Evolutionary conservation across 1,284 basidiomycete genomes (phyloP).

Genomic region (Ganoderma boninense): DNA sequence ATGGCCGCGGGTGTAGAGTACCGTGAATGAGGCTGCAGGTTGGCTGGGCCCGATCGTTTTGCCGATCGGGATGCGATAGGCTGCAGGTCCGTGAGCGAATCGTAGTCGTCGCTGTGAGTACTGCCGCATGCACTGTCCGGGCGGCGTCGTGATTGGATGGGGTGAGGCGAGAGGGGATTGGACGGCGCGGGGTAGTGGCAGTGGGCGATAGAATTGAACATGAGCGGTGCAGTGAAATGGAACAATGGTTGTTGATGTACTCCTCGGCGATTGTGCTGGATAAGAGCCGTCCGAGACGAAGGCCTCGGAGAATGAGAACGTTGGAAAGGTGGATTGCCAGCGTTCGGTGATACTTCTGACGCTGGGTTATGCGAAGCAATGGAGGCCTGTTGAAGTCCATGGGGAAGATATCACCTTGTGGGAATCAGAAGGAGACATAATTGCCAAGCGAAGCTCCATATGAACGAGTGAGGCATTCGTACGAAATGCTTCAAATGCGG

Average conservation of each 20-base stretch:
- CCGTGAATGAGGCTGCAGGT: not conserved
- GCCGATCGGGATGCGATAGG: not conserved
- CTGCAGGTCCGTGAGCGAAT: not conserved
- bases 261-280: conserved; percentile 3
- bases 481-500: not conserved
- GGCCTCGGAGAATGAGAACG: not conserved
- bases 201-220: not conserved
- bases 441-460: too few relatives aligned
- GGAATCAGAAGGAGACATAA: too few relatives aligned
- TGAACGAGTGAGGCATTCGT: not conserved
- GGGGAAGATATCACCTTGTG: too few relatives aligned
- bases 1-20: too few relatives aligned
- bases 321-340: not conserved
- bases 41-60: not conserved
- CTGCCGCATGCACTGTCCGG: not conserved
- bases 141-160: not conserved
- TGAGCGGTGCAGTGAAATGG: not conserved
- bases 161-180: not conserved
- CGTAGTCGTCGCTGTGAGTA: not conserved
- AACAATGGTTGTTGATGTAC: not conserved
- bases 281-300: not conserved
- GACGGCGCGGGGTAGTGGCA: not conserved
- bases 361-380: not conserved
- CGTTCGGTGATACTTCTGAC: not conserved
- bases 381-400: not conserved